These are phyloP conservation scores for Cnidoscolus chayamansa DNA, from an alignment of 441 rosid species.

Conservation along the genomic window DNA sequence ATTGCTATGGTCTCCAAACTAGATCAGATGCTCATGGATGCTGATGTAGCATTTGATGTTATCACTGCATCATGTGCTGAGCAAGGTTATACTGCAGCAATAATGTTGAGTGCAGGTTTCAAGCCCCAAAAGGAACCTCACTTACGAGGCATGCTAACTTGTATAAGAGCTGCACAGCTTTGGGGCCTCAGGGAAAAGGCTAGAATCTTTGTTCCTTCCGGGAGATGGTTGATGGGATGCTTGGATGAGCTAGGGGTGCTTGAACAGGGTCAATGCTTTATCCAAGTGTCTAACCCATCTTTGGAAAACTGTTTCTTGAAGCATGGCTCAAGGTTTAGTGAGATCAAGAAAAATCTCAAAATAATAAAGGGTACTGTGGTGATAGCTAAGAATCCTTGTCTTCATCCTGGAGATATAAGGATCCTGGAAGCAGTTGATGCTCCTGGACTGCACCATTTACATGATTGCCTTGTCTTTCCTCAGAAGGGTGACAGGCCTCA, in stretches of 20 bases:
- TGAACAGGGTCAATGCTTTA: conserved; percentile 86
- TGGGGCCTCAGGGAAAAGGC: conserved; percentile 90
- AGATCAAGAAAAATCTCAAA: conserved; percentile 49
- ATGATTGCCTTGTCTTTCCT: conserved; percentile 84
- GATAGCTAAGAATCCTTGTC: conserved; percentile 90
- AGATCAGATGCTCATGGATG: conserved; percentile 59
- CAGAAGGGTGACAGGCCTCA: conserved; percentile 93
- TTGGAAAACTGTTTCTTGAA: conserved; percentile 66
- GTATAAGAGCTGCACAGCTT: conserved; percentile 83
- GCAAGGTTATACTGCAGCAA: conserved; percentile 73
- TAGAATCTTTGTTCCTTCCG: conserved; percentile 73
- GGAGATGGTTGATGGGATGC: conserved; percentile 97
- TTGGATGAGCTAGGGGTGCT: conserved; percentile 77
- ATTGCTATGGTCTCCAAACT: conserved; percentile 58
- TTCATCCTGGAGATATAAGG: conserved; percentile 91
- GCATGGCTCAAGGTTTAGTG: conserved; percentile 69
- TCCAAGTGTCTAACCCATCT: conserved; percentile 75
- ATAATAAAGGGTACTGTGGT: conserved; percentile 72
- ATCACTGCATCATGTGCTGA: conserved; percentile 80
- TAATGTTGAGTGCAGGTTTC: conserved; percentile 94
- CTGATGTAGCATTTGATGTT: conserved; percentile 79
- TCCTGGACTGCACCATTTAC: conserved; percentile 64
- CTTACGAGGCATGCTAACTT: conserved; percentile 80
- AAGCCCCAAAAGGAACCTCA: conserved; percentile 77
- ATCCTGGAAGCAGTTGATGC: conserved; percentile 88